These are phyloP conservation scores for Globisporangium acanthophoron DNA, from an alignment of 352 stramenopile species.

Conservation along the genomic window DNA sequence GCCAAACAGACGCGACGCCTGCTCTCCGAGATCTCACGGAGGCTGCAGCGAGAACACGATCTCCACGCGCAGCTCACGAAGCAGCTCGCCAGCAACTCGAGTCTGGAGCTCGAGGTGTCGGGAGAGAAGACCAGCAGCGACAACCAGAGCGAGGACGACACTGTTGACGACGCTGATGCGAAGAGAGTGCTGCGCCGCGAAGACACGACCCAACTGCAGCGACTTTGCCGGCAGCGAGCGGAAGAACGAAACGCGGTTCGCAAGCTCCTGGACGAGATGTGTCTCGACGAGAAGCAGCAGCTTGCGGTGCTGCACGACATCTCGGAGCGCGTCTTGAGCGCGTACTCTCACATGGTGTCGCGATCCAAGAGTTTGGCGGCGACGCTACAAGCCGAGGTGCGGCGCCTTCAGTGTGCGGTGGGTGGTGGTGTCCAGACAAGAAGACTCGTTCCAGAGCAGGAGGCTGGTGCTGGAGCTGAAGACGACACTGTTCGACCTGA, in stretches of 20 bases:
- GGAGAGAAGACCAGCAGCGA: background rate
- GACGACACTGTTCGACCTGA: background rate
- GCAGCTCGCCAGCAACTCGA: background rate
- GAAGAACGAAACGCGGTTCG: constrained; percentile 21
- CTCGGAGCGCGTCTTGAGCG: constrained; percentile 14
- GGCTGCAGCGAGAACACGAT: constrained; percentile 33
- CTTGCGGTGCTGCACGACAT: constrained; percentile 17
- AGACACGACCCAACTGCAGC: constrained; percentile 1
- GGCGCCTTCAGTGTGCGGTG: background rate
- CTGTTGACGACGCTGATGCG: background rate
- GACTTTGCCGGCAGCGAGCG: constrained; percentile 18
- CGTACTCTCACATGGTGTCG: constrained; percentile 20
- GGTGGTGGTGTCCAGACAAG: too few species aligned
- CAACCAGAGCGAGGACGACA: background rate
- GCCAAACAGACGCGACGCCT: constrained; percentile 31
- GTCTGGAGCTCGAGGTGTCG: background rate
- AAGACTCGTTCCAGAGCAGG: too few species aligned
- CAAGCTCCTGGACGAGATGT: constrained; percentile 33
- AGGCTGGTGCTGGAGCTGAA: too few species aligned
- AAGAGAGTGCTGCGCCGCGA: background rate
- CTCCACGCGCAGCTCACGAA: constrained; percentile 17
- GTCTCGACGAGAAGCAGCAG: constrained; percentile 29
- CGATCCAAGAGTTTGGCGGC: constrained; percentile 10
- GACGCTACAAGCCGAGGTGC: constrained; percentile 3
- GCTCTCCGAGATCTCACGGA: constrained; percentile 35